Conservation (phyloP, 2,329 filamentous ascomycete species). For the Cadophora luteo-olivacea region DNA sequence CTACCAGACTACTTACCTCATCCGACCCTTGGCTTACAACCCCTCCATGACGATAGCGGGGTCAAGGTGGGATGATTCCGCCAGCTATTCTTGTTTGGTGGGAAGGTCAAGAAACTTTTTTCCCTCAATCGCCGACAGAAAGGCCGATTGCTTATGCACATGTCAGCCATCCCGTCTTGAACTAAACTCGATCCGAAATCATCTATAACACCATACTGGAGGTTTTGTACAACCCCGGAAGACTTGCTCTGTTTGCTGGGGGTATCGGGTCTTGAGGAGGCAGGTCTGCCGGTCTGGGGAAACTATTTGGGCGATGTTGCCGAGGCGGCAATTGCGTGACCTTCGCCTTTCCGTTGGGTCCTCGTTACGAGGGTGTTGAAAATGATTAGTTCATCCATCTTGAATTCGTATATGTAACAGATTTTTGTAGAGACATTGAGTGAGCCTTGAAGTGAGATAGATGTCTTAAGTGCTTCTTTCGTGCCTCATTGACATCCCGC, state of each 20-base stretch:
- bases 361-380: neutral
- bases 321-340: neutral
- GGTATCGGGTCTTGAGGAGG: neutral
- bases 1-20: constrained; percentile 6
- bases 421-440: too few species aligned
- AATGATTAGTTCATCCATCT: neutral
- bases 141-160: neutral
- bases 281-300: constrained; percentile 2
- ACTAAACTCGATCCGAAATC: neutral
- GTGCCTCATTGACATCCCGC: too few species aligned
- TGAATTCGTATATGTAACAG: too few species aligned
- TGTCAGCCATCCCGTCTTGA: neutral
- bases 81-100: neutral
- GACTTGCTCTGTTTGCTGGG: neutral
- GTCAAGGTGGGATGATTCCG: neutral
- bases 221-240: neutral
- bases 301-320: neutral
- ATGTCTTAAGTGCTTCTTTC: too few species aligned
- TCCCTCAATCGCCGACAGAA: constrained; percentile 3
- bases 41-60: constrained; percentile 17
- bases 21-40: neutral
- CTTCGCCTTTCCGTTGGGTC: neutral
- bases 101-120: neutral
- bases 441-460: too few species aligned
- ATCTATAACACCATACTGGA: too few species aligned